phyloP scores from a whole-genome alignment of 805 yeast species.

The Scheffersomyces ergatensis region DNA sequence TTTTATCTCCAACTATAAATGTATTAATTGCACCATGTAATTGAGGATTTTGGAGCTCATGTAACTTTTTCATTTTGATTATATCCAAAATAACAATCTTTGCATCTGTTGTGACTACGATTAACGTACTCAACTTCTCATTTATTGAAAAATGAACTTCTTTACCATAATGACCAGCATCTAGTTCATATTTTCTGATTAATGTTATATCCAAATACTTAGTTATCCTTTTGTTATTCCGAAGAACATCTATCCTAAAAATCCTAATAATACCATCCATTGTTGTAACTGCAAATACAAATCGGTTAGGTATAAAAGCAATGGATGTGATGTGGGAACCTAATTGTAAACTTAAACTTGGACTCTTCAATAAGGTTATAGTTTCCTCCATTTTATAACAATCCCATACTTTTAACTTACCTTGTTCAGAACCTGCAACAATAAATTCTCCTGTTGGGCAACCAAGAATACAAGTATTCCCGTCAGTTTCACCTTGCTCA shows the following conservation, averaged over 20 bases:
- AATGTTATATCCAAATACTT: conserved; percentile 24
- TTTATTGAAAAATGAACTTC: conserved; percentile 40
- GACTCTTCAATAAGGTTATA: conserved; percentile 49
- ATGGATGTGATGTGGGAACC: conserved; percentile 50
- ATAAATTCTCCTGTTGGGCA: conserved; percentile 65
- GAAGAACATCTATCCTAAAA: conserved; percentile 28
- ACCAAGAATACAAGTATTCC: conserved; percentile 54
- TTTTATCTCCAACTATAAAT: conserved; percentile 52
- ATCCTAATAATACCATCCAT: conserved; percentile 44
- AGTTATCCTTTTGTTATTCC: conserved; percentile 29
- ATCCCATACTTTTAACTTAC: conserved; percentile 79
- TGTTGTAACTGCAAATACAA: conserved; percentile 58
- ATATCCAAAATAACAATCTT: conserved; percentile 56
- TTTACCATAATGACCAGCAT: conserved; percentile 42
- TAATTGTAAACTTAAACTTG: conserved; percentile 46
- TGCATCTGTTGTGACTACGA: conserved; percentile 53
- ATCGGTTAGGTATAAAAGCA: conserved; percentile 49
- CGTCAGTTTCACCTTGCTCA: conserved; percentile 39
- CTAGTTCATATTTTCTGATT: conserved; percentile 42
- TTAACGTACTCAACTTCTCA: conserved; percentile 41
- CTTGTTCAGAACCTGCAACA: conserved; percentile 75
- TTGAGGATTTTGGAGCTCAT: conserved; percentile 50
- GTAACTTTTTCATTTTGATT: conserved; percentile 46
- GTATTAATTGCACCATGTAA: conserved; percentile 65
- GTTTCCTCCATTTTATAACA: conserved; percentile 53